Base-by-base conservation (phyloP, 208 protist genomes). In the Leishmania tarentolae region DNA sequence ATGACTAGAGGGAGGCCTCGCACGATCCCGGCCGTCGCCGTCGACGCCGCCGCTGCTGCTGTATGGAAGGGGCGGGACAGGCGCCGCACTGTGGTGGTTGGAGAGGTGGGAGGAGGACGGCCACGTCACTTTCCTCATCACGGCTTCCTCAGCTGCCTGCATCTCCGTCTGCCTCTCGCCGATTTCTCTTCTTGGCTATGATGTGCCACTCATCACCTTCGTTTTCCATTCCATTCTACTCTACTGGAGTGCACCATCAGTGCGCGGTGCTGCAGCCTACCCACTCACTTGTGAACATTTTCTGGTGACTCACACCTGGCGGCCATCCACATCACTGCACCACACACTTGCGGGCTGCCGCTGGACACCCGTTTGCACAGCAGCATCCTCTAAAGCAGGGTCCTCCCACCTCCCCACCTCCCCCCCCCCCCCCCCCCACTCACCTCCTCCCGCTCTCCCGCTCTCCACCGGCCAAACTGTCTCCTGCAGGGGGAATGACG, bases 401-500 rank as follows among this genome's bases (percentile, higher is more conserved):
- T 47, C 40, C 8, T 42, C 66, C 37, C 8, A 2, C 65, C 21
- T 13, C 40, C 37, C 31, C 31, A 13, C 17, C 24, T n/a, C 4
- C 66, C n/a, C 4, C 40, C 24, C 24, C 44, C 31, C 37, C 37
- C 35, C 35, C 21, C 28, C 40, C 37, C 31, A 69, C 65, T 46
- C 31, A 13, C 17, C 24, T n/a, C 4, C 66, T 46, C 4, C 40
- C 24, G 8, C 44, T 47, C 37, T 52, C 35, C 35, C 7, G 5
- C 21, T 52, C 8, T 24, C n/a, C 42, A 52, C 28, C 31, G 42
- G 6, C n/a, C 8, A 17, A 4, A 24, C 61, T 19, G 61, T 68
- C 7, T 57, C 24, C 44, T 79, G 31, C 31, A 52, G 0, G 9
- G 35, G 13, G 42, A 73, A 89, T 91, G 85, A 72, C 81, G 4